Evolutionary conservation across 148 eudicot genomes (phyloP).

Genomic region (Heliamphora exappendiculata): DNA sequence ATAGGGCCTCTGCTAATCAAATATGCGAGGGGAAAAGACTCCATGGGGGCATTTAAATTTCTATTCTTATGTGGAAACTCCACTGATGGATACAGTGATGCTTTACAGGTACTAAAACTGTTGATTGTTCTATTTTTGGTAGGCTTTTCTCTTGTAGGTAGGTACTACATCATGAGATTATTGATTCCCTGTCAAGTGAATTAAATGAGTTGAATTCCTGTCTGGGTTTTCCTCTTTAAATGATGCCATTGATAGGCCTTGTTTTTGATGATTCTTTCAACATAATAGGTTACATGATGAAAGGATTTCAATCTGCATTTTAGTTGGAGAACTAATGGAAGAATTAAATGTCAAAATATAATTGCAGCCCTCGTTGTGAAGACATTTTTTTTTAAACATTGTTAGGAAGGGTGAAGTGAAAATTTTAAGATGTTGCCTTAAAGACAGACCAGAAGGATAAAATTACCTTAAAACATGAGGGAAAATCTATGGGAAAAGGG

Average conservation of each 20-base stretch:
- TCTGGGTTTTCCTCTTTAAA: not conserved
- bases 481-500: not conserved
- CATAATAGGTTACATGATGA: not conserved
- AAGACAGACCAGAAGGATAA: not conserved
- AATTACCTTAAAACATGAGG: not conserved
- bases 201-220: too few species aligned
- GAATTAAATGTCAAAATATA: not conserved
- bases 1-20: constrained; percentile 71
- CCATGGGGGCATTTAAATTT: constrained; percentile 44
- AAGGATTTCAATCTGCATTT: not conserved
- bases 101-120: constrained; percentile 56
- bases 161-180: not conserved
- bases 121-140: not conserved
- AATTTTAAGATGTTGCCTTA: not conserved
- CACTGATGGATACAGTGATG: constrained; percentile 53
- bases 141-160: not conserved
- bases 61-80: constrained; percentile 72
- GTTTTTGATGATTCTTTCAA: not conserved
- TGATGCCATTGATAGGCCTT: not conserved
- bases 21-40: constrained; percentile 58
- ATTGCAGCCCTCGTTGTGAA: not conserved
- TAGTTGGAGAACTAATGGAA: not conserved
- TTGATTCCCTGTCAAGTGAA: not conserved
- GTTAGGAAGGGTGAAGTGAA: not conserved
- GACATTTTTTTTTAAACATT: too few species aligned